A percentile compares a stretch with the other conserved stretches of the same genome.
These are phyloP conservation scores for Nicotiana obtusifolia DNA, from an alignment of 257 asterid species.

Conservation along the genomic window DNA sequence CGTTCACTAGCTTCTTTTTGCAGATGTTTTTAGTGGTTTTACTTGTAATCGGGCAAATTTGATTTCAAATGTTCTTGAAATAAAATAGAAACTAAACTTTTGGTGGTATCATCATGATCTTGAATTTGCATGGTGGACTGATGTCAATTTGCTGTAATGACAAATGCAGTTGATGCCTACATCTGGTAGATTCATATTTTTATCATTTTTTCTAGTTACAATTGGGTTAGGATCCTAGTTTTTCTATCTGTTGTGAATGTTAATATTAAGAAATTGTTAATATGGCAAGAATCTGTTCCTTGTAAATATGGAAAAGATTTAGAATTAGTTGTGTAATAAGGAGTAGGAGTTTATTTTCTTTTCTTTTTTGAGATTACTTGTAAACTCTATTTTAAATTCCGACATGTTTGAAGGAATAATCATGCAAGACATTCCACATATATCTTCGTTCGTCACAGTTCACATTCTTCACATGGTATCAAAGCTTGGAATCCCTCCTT, in stretches of 20 bases:
- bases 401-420: too few species aligned
- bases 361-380: too few species aligned
- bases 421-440: too few species aligned
- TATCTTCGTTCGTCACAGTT: too few species aligned
- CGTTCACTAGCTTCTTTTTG: not conserved
- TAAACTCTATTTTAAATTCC: too few species aligned
- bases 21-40: not conserved
- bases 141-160: not conserved
- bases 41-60: not conserved
- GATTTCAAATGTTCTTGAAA: not conserved
- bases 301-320: too few species aligned
- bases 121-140: not conserved
- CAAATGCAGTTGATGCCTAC: not conserved
- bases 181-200: not conserved
- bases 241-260: not conserved
- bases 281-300: too few species aligned
- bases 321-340: too few species aligned
- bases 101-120: not conserved
- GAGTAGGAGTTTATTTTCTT: too few species aligned
- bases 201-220: not conserved
- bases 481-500: too few species aligned
- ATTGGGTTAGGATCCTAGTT: not conserved
- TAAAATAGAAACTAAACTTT: not conserved
- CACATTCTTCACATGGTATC: too few species aligned
- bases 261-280: too few species aligned